Base-by-base conservation (phyloP, 1,139 yeast genomes). In the Geotrichum cucujoidarum region DNA sequence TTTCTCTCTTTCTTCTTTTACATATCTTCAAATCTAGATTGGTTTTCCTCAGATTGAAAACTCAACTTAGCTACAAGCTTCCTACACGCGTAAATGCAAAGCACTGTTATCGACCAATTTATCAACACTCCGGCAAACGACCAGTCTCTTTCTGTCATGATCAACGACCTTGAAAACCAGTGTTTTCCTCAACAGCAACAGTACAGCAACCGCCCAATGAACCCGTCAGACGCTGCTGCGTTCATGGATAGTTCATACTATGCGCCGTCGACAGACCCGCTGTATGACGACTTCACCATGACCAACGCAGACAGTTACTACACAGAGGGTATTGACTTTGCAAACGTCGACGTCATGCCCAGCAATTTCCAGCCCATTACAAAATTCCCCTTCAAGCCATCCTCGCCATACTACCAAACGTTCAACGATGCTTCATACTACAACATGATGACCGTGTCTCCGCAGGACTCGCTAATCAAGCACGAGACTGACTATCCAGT, bases 351-450 rank as follows among this genome's bases (percentile, higher is more conserved):
- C 10, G 27, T 10, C 27, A 24, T 24, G 27, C 27, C 27, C 6
- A 10, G 10, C 27, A 10, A 24, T 24, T 6, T 24, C 8, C 27
- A 24, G 8, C 27, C 27, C 6, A 10, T 24, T 10, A 24, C 27
- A 6, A 33, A 33, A 14, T 20, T 32, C 24, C 38, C 44, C 14
- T 40, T 40, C 30, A 40, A 40, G 35, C 31, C 44, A 4, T 40
- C 44, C 18, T 40, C 38, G 4, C 43, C 43, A 5, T 39, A 29
- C 16, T 39, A 39, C 27, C 21, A 18, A 6, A n/a, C 32, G 2
- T 35, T 17, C 27, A 13, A 25, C 14, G 43, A 20, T 27, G 13
- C 34, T 13, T 16, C 35, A n/a, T 29, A 17, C 11, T 31, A 17
- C 35, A 21, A 29, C 25, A 20, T 10, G 20, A 5, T 31, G 22